Evolutionary conservation across 139 green algal genomes (phyloP).

Genomic region (Astrephomene gubernaculifera): DNA sequence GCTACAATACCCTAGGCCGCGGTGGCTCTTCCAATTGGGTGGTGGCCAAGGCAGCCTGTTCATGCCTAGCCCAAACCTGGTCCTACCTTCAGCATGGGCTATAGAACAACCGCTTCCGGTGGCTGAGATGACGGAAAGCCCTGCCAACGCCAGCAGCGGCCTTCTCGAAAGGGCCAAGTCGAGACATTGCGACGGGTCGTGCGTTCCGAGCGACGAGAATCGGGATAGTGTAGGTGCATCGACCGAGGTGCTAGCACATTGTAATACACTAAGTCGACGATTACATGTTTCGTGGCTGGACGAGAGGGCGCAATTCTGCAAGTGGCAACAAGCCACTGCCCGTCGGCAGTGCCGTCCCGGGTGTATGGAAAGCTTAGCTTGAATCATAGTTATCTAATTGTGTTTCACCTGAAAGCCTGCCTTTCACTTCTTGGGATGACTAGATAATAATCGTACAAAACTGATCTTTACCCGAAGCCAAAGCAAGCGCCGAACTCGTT

Average conservation of each 20-base stretch:
- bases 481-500: no score
- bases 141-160: not conserved
- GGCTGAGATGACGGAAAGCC: not conserved
- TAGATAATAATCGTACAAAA: no score
- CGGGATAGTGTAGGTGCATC: not conserved
- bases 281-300: not conserved
- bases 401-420: no score
- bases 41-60: no score
- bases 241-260: slow-evolving; percentile 6
- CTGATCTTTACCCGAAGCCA: no score
- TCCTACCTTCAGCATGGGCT: slow-evolving; percentile 8
- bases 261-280: slow-evolving; percentile 10
- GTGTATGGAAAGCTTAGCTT: no score
- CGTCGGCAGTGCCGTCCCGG: no score
- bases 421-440: no score
- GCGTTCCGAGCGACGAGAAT: not conserved
- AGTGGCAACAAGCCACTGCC: not conserved
- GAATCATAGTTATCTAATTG: no score
- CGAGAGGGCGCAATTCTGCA: not conserved
- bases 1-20: no score
- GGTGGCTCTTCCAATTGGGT: no score
- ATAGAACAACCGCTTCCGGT: not conserved
- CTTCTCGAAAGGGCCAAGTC: not conserved
- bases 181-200: not conserved
- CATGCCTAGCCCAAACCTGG: no score